Evolutionary conservation across 2,329 filamentous ascomycete genomes (phyloP).

Genomic region (Triangularia setosa): DNA sequence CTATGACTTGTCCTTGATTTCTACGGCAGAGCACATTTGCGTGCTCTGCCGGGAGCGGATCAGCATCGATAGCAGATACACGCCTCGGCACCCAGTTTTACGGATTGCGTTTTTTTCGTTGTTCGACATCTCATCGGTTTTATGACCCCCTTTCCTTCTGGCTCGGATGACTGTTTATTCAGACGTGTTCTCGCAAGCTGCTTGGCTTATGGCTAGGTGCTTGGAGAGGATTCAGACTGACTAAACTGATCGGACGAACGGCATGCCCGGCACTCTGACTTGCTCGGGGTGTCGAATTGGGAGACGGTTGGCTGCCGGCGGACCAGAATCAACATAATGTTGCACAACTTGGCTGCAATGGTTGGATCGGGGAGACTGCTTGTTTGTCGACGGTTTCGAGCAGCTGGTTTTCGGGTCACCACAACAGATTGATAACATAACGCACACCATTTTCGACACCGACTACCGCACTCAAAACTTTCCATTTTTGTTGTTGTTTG

Average conservation of each 20-base stretch:
- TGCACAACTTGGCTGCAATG: conserved; percentile 13
- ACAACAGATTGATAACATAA: conserved; percentile 17
- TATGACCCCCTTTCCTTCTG: conserved; percentile 21
- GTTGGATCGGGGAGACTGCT: conserved; percentile 13
- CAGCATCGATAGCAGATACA: conserved; percentile 25
- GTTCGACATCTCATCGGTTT: conserved; percentile 28
- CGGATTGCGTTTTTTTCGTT: conserved; percentile 29
- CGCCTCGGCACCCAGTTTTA: conserved; percentile 21
- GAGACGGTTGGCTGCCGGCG: conserved; percentile 12
- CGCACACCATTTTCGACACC: conserved; percentile 6
- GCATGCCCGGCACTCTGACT: conserved; percentile 28
- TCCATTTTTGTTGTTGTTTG: conserved; percentile 25
- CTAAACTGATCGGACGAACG: conserved; percentile 25
- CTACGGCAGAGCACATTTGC: conserved; percentile 6
- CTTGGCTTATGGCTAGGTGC: neutral
- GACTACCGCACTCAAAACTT: conserved; percentile 10
- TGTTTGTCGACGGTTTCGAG: conserved; percentile 8
- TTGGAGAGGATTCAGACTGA: neutral
- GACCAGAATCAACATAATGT: conserved; percentile 5
- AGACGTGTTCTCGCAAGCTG: neutral
- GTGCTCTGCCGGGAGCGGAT: conserved; percentile 18
- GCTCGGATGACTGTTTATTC: conserved; percentile 24
- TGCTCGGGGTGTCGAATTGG: conserved; percentile 21
- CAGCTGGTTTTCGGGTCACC: conserved; percentile 8
- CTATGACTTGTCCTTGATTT: conserved; percentile 11